Evolutionary conservation across 495 filamentous ascomycete genomes (phyloP).

Genomic region (Podospora fimiseda): DNA sequence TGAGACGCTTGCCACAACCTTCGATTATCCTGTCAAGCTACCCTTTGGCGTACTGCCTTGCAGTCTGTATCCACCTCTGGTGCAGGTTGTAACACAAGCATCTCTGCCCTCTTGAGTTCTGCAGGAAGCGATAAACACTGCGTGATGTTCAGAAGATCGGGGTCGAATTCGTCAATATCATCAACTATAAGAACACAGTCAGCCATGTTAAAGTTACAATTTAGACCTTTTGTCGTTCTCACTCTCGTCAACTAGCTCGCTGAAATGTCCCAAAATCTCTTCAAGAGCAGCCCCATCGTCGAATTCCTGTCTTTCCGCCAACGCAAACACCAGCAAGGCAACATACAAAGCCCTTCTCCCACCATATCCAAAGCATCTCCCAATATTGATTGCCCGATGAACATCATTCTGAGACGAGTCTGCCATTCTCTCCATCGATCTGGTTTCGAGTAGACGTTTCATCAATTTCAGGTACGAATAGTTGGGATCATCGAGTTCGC

Average conservation of each 20-base stretch:
- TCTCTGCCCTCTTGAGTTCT: neutral
- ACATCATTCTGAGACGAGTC: neutral
- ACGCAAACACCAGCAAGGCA: neutral
- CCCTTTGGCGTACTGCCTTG: no score
- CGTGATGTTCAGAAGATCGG: neutral
- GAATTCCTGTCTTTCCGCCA: neutral
- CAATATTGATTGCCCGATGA: neutral
- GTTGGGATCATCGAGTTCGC: neutral
- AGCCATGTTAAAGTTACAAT: neutral
- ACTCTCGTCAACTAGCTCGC: neutral
- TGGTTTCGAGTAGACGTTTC: neutral
- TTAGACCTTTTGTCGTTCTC: neutral
- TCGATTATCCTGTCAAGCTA: no score
- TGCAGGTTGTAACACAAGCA: no score
- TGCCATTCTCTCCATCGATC: neutral
- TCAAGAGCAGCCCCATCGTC: neutral
- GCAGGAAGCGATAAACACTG: neutral
- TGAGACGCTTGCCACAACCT: no score
- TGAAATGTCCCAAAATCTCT: no score
- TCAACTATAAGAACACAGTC: neutral
- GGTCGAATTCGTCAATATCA: neutral
- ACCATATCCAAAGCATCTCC: neutral
- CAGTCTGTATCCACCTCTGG: no score
- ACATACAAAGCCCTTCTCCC: neutral
- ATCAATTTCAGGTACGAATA: neutral